Base-by-base conservation (phyloP, 2,329 filamentous ascomycete genomes). In the Neonectria magnoliae region DNA sequence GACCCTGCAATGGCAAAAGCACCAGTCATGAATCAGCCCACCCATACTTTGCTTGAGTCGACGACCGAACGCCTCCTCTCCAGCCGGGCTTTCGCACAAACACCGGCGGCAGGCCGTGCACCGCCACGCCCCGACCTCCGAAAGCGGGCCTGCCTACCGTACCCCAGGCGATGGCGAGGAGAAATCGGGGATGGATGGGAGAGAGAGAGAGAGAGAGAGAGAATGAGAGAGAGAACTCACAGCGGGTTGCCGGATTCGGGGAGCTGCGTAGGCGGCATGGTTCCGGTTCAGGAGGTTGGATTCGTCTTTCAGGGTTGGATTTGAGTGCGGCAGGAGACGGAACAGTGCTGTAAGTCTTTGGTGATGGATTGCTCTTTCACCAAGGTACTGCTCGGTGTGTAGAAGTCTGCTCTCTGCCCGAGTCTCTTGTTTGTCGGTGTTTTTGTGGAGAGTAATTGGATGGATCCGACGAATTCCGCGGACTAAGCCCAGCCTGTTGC, bases 231-330 rank as follows among this genome's bases (percentile, higher is more conserved):
- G 11, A 33, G 45, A 20, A 80, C 82, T 74, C 77, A 84, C 82
- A 84, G 76, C 45, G 82, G 82, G 64, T 84, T 84, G 41, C 82
- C 82, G 33, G 81, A 83, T 64, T 79, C 80, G 56, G 82, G 82
- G 29, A 84, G 77, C 68, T 82, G 73, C 13, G 82, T 84, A 11
- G 82, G 81, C 68, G 82, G 74, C 82, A 84, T 83, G 45, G 57
- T 69, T 58, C 33, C 22, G 38, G 41, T 20, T 31, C 8, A 13
- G 27, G 48, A 11, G 41, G 45, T 20, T 25, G 55, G 44, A 52
- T 44, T 53, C 29, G 41, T 16, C 50, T 25, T 18, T 55, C 50
- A 20, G 50, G 29, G 16, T 6, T 25, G 25, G 16, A 48, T 11
- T 31, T 41, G 33, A 16, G 36, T 16, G 36, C 47, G 6, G 48